Conservation (phyloP, 306 rosid genomes). For the Prunus mira region DNA sequence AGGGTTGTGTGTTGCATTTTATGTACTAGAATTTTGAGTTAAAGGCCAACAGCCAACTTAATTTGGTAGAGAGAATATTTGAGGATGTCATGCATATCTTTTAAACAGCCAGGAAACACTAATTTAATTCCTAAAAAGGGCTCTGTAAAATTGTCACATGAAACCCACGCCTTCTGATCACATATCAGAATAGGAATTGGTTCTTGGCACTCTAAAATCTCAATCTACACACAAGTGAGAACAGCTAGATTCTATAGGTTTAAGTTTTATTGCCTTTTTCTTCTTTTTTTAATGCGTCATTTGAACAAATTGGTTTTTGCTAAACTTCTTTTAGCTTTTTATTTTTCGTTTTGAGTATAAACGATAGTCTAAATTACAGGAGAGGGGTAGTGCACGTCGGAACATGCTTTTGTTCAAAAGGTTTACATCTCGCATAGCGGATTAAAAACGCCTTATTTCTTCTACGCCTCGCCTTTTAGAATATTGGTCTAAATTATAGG, state of each 20-base stretch:
- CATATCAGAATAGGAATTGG: not conserved
- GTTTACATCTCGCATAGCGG: no score
- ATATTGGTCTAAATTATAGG: no score
- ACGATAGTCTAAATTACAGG: no score
- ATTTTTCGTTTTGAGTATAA: not conserved
- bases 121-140: not conserved
- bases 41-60: not conserved
- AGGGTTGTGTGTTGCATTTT: no score
- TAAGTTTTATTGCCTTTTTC: not conserved
- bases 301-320: constrained; percentile 1
- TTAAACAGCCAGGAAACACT: not conserved
- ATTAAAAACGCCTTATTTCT: no score
- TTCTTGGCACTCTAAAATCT: not conserved
- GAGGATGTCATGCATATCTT: not conserved
- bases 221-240: not conserved
- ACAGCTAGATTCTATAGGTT: not conserved
- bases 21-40: not conserved
- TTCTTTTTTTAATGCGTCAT: not conserved
- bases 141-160: not conserved
- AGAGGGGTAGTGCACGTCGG: no score
- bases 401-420: no score
- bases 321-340: not conserved
- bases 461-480: no score
- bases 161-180: not conserved
- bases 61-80: not conserved